phyloP scores from a whole-genome alignment of 2,329 filamentous ascomycete species.

The Colletotrichum higginsianum region DNA sequence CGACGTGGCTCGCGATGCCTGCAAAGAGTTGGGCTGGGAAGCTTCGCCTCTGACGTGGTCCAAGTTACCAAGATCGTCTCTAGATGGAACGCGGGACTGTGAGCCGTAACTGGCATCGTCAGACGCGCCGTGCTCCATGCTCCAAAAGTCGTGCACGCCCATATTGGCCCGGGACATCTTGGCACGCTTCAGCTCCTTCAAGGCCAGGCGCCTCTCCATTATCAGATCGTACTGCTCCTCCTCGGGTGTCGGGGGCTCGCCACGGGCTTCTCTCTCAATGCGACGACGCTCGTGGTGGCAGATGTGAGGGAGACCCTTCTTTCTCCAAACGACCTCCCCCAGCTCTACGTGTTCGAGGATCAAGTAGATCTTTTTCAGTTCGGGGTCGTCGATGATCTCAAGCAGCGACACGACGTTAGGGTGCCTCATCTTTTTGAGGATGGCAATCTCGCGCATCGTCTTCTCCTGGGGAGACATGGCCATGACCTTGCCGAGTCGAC shows the following conservation, averaged over 20 bases:
- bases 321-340: slow-evolving; percentile 95
- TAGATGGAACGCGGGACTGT: slow-evolving; percentile 60
- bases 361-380: slow-evolving; percentile 98
- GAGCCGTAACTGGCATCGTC: slow-evolving; percentile 63
- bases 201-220: slow-evolving; percentile 70
- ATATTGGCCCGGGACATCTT: slow-evolving; percentile 65
- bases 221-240: slow-evolving; percentile 73
- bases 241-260: slow-evolving; percentile 71
- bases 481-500: slow-evolving; percentile 87
- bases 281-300: slow-evolving; percentile 86
- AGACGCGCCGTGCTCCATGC: slow-evolving; percentile 81
- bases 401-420: slow-evolving; percentile 96
- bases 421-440: slow-evolving; percentile 97
- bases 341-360: slow-evolving; percentile 95
- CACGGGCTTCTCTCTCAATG: slow-evolving; percentile 79
- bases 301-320: slow-evolving; percentile 87
- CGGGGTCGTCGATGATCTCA: slow-evolving; percentile 97
- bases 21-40: slow-evolving; percentile 57
- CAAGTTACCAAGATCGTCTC: slow-evolving; percentile 56
- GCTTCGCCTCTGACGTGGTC: slow-evolving; percentile 49
- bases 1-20: slow-evolving; percentile 59
- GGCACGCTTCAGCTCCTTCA: slow-evolving; percentile 71
- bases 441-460: slow-evolving; percentile 96
- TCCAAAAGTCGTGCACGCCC: slow-evolving; percentile 81
- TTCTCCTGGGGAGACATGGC: slow-evolving; percentile 78